Evolutionary conservation across 495 filamentous ascomycete genomes (phyloP), one percentile per base, ranked within the genome.

Genomic region (Schizothecium vesticola): DNA sequence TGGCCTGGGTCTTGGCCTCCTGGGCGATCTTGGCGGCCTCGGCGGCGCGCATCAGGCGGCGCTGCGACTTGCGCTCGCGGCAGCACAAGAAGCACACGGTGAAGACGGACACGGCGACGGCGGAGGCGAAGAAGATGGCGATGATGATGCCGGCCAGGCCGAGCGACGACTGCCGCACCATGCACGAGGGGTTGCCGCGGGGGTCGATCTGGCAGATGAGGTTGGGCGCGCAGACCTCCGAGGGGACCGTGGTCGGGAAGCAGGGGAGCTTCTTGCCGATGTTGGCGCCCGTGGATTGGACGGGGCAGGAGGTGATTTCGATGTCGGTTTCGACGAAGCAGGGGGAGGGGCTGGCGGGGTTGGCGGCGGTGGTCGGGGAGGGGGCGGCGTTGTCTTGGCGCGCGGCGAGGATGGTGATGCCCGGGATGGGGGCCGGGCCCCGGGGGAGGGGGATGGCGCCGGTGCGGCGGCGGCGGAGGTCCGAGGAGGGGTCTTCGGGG

Each of bases 1-100:
- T 67, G 25, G 71, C 72, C 33, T 55, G 23, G 13, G 64, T 69
- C 70, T 75, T 77, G 25, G 73, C 68, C 61, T 80, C 79, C 61
- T 77, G 76, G 11, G 74, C 76, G 55, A 79, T 78, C 59, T 75
- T 76, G 65, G 79, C 74, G 28, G 76, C 74, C 64, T 77, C 74
- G 62, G 75, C 77, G 23, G 71, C 71, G 29, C 76, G 72, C 59
- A 71, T 74, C 23, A 74, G 70, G 24, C 72, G 74, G 31, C 75
- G 72, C 66, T 80, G 71, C 63, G 70, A 67, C 70, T 67, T 63
- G 61, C 77, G 74, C 63, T 82, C 79, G 61, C 72, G 71, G 73
- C 78, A 77, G 76, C 77, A 80, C 43, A 82, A 64, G 76, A 81
- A 75, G 66, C 81, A 76, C 28, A 84, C 63, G 33, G 67, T 67